Evolutionary conservation across 108 stramenopile species (phyloP).

Genomic region (Nitzschia sp.): DNA sequence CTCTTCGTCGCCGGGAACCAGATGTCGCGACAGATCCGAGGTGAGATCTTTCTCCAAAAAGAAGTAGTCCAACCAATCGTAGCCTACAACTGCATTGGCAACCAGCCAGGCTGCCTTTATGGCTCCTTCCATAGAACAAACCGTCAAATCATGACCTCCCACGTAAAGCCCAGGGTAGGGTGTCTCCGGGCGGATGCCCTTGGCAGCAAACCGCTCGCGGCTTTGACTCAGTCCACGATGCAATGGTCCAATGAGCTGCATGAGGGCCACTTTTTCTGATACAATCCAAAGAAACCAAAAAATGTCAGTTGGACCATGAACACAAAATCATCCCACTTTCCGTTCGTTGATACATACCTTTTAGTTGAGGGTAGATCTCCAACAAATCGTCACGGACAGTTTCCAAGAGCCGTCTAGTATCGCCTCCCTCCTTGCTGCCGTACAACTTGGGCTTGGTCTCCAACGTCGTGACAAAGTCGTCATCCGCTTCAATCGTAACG

Average conservation of each 20-base stretch:
- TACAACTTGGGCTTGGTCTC: constrained; percentile 84
- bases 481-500: constrained; percentile 88
- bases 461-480: constrained; percentile 80
- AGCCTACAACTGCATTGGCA: constrained; percentile 83
- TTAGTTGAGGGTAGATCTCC: constrained; percentile 71
- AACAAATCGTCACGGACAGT: constrained; percentile 43
- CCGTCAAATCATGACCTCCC: constrained; percentile 80
- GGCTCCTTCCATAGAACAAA: constrained; percentile 77
- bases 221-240: constrained; percentile 73
- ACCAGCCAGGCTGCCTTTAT: constrained; percentile 81
- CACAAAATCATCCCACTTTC: background rate
- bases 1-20: constrained; percentile 57
- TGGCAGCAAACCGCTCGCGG: constrained; percentile 80
- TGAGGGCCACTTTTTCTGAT: constrained; percentile 44
- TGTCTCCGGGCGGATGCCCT: constrained; percentile 77
- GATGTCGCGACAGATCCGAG: constrained; percentile 59
- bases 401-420: constrained; percentile 55
- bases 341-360: constrained; percentile 35
- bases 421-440: constrained; percentile 49
- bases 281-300: background rate
- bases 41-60: constrained; percentile 84
- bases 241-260: constrained; percentile 54
- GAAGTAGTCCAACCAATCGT: constrained; percentile 69
- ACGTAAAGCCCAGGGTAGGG: constrained; percentile 76
- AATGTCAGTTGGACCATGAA: background rate